Conservation (phyloP, 768 basidiomycete species). For the Hygrophorus russula region DNA sequence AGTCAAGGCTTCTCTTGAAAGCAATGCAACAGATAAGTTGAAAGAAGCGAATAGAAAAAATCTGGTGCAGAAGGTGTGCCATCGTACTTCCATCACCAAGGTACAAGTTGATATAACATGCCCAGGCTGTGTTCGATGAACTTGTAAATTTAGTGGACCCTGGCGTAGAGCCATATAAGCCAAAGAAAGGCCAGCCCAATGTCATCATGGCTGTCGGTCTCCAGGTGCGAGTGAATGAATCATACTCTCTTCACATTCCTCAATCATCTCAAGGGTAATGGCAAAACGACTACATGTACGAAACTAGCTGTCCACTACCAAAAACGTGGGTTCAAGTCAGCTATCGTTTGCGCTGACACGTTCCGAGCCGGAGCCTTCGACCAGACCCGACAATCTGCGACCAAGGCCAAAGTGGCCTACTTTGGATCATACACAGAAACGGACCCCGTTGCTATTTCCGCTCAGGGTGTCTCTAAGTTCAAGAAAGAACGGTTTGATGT, state of each 20-base stretch:
- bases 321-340: constrained; percentile 91
- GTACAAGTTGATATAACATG: background rate
- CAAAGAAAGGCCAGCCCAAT: constrained; percentile 88
- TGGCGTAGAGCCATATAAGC: constrained; percentile 91
- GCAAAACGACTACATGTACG: constrained; percentile 98
- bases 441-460: constrained; percentile 90
- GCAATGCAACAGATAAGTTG: constrained; percentile 49
- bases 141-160: constrained; percentile 93
- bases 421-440: constrained; percentile 99
- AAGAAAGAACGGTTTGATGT: constrained; percentile 98
- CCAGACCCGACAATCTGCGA: constrained; percentile 97
- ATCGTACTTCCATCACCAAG: background rate
- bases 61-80: constrained; percentile 78
- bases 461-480: constrained; percentile 93
- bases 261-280: constrained; percentile 62
- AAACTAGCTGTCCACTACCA: constrained; percentile 98
- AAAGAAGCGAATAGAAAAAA: constrained; percentile 79
- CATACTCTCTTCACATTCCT: background rate
- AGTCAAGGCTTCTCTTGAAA: constrained; percentile 73
- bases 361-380: constrained; percentile 99
- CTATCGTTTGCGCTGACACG: constrained; percentile 97
- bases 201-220: constrained; percentile 97
- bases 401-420: constrained; percentile 97
- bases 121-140: constrained; percentile 91
- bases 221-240: constrained; percentile 42